Conservation (phyloP, 805 yeast genomes). For the Saturnispora mendoncae region DNA sequence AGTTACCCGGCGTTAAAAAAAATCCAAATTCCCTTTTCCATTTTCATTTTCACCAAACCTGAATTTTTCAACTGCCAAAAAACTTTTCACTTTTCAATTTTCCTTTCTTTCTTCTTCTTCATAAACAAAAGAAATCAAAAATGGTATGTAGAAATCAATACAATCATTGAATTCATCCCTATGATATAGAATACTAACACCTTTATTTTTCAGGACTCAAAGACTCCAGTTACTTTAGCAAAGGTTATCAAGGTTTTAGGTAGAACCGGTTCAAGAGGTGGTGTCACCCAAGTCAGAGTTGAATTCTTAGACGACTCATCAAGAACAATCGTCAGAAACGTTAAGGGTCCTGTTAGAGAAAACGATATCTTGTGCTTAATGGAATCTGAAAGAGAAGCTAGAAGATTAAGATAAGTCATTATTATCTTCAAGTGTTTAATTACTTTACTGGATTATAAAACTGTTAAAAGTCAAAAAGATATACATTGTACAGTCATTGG, state of each 20-base stretch:
- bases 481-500: background rate
- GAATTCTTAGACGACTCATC: slow-evolving; percentile 92
- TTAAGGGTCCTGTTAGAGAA: slow-evolving; percentile 95
- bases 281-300: slow-evolving; percentile 97
- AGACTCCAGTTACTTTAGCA: slow-evolving; percentile 97
- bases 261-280: slow-evolving; percentile 99
- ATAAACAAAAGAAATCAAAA: slow-evolving; percentile 12
- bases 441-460: background rate
- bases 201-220: slow-evolving; percentile 36
- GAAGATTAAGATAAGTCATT: slow-evolving; percentile 68
- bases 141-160: slow-evolving; percentile 15
- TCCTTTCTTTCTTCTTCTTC: slow-evolving; percentile 4
- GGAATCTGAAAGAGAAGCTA: slow-evolving; percentile 99
- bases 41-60: background rate
- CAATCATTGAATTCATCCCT: too few relatives aligned
- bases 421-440: background rate
- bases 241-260: slow-evolving; percentile 99
- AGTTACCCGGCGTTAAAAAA: slow-evolving; percentile 6
- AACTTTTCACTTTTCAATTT: slow-evolving; percentile 1
- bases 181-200: slow-evolving; percentile 8
- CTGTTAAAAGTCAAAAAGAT: background rate
- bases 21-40: background rate
- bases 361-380: slow-evolving; percentile 97
- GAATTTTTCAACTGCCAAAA: background rate
- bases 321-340: slow-evolving; percentile 96